Evolutionary conservation across 2,329 filamentous ascomycete species (phyloP).

Genomic region (Pyricularia sp.): DNA sequence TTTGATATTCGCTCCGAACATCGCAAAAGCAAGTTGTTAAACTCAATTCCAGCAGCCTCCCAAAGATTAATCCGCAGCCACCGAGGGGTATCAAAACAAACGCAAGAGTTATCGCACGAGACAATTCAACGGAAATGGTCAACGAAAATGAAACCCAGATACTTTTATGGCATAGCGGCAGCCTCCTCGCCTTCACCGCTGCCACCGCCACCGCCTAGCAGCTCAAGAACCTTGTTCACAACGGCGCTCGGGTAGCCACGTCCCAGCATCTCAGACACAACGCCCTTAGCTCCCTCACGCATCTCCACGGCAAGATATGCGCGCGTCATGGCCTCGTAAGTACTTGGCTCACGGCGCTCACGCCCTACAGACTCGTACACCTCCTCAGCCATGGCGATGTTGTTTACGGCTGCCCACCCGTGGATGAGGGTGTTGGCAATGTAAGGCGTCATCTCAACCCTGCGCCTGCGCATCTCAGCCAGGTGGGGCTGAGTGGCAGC

Average conservation of each 20-base stretch:
- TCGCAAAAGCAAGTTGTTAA: not conserved
- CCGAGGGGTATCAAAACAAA: slow-evolving; percentile 19
- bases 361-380: slow-evolving; percentile 74
- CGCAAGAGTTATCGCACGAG: not conserved
- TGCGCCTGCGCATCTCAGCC: slow-evolving; percentile 60
- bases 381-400: slow-evolving; percentile 67
- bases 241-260: slow-evolving; percentile 89
- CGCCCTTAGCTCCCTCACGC: slow-evolving; percentile 61
- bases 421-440: slow-evolving; percentile 98
- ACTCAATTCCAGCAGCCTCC: not conserved
- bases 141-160: not conserved
- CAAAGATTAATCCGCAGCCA: slow-evolving; percentile 5
- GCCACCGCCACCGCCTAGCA: slow-evolving; percentile 59
- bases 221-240: slow-evolving; percentile 84
- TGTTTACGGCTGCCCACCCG: slow-evolving; percentile 81
- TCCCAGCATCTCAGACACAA: slow-evolving; percentile 84
- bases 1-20: not conserved
- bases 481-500: slow-evolving; percentile 66
- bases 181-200: slow-evolving; percentile 31
- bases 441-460: slow-evolving; percentile 86
- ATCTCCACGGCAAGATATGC: slow-evolving; percentile 82
- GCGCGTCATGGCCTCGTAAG: slow-evolving; percentile 96
- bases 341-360: slow-evolving; percentile 85
- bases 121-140: slow-evolving; percentile 1
- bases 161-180: slow-evolving; percentile 10